Percentiles rank a stretch among this genome's conserved stretches.
Evolutionary conservation across 176 grass and related monocot genomes (phyloP).

Genomic region (Calamus simplicifolius): DNA sequence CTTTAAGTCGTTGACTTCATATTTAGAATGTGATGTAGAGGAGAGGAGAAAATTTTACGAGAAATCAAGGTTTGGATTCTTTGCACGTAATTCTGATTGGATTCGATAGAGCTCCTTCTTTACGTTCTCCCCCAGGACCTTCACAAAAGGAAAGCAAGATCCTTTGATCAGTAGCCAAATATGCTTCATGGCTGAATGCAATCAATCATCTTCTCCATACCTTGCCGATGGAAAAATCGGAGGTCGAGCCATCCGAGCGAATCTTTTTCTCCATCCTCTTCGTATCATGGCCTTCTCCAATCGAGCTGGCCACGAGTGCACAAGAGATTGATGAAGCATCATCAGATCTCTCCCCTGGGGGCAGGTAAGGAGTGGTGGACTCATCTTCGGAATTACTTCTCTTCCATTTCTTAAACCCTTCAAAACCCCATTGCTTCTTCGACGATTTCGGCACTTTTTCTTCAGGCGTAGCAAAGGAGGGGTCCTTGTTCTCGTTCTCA

Average conservation of each 20-base stretch:
- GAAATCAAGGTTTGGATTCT: slow-evolving; percentile 62
- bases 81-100: slow-evolving; percentile 59
- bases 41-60: slow-evolving; percentile 29
- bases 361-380: slow-evolving; percentile 16
- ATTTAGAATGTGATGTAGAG: not conserved
- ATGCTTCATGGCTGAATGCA: too few species aligned
- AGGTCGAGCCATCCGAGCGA: slow-evolving; percentile 19
- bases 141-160: slow-evolving; percentile 9
- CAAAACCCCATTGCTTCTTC: slow-evolving; percentile 72
- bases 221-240: slow-evolving; percentile 46
- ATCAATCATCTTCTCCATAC: slow-evolving; percentile 6
- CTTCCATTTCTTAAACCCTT: slow-evolving; percentile 88
- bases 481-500: slow-evolving; percentile 30
- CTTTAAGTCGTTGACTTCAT: not conserved
- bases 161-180: too few species aligned
- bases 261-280: slow-evolving; percentile 53
- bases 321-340: slow-evolving; percentile 33
- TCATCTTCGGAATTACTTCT: slow-evolving; percentile 36
- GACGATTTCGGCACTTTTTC: slow-evolving; percentile 13
- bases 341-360: slow-evolving; percentile 13
- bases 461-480: slow-evolving; percentile 18
- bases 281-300: slow-evolving; percentile 28
- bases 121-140: slow-evolving; percentile 73
- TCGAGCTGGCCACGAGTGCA: slow-evolving; percentile 37
- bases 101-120: slow-evolving; percentile 89